Percentiles rank a stretch among this genome's conserved stretches.
phyloP scores from a whole-genome alignment of 1,284 basidiomycete genomes.

The Rhodotorula mucilaginosa region DNA sequence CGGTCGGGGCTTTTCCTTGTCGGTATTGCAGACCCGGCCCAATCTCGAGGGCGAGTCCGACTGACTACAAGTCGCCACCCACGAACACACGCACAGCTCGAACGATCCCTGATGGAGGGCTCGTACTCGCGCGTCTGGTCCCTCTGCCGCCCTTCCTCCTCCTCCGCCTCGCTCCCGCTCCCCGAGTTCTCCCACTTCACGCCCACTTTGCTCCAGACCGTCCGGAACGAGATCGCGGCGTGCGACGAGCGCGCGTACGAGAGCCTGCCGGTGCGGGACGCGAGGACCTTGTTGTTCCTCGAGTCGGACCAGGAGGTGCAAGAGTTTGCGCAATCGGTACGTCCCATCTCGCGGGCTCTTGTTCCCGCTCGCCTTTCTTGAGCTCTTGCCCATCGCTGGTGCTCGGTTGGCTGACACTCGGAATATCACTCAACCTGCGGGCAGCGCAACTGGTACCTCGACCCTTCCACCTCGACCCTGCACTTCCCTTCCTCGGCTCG shows the following conservation, averaged over 20 bases:
- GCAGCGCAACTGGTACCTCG: slow-evolving; percentile 50
- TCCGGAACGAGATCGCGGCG: slow-evolving; percentile 87
- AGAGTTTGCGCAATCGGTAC: slow-evolving; percentile 66
- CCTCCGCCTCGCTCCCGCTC: slow-evolving; percentile 29
- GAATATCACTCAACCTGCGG: no score
- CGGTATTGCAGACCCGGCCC: background rate
- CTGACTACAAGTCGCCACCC: slow-evolving; percentile 54
- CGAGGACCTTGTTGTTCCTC: slow-evolving; percentile 84
- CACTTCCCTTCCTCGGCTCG: slow-evolving; percentile 40
- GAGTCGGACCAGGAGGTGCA: slow-evolving; percentile 70
- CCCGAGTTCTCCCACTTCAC: slow-evolving; percentile 89
- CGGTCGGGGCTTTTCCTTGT: no score
- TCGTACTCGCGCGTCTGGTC: slow-evolving; percentile 98
- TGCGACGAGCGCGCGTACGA: slow-evolving; percentile 89
- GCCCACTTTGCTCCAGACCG: slow-evolving; percentile 87
- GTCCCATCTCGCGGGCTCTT: slow-evolving; percentile 1
- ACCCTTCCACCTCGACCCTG: slow-evolving; percentile 48
- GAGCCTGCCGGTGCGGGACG: slow-evolving; percentile 80
- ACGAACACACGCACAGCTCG: slow-evolving; percentile 51
- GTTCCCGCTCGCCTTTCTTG: background rate
- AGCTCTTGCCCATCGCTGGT: background rate
- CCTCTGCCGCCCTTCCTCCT: slow-evolving; percentile 61
- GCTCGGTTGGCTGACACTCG: no score
- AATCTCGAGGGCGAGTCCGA: slow-evolving; percentile 53
- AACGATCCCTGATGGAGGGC: slow-evolving; percentile 98